Base-by-base conservation (phyloP, 225 moss, liverwort and hornwort genomes). In the Marchantia paleacea region DNA sequence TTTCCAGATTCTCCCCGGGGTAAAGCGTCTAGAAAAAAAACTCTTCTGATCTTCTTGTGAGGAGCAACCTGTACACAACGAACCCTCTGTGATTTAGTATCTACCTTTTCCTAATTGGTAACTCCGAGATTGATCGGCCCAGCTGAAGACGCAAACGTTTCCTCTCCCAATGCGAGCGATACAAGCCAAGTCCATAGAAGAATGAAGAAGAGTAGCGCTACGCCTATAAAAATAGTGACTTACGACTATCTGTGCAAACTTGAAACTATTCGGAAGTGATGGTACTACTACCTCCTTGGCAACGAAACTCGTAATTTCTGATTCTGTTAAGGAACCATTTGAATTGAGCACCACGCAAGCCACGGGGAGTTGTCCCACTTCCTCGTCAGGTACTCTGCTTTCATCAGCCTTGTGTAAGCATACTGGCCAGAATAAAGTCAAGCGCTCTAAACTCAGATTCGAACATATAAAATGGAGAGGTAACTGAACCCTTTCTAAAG, bases 341-440 rank as follows among this genome's bases (percentile, higher is more conserved):
- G 79, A 19, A 69, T 55, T 55, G 65, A 68, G 87, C 61, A 90
- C 90, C 53, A 89, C 82, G 24, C n/a, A 90, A 30, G 90, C 90
- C 82, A 90, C 89, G 22, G 90, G 90, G 70, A 90, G 76, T 84
- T 90, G 70, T 30, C 90, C 88, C 58, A 82, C 85, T 18, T 69
- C 80, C 79, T 85, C 88, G 81, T 90, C 89, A 62, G 90, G 88
- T 28, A 80, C 85, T 77, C 90, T 90, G 80, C 24, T 77, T 52
- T 9, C 55, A 76, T n/a, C n/a, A 47, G 9, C 19, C 51, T 51
- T 14, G 10, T 52, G 20, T 72, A n/a, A 72, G 72, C 6, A 69
- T 69, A 16, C 70, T 20, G 72, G 22, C 31, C 7, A n/a, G 20
- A 50, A 4, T 72, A 12, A 52, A n/a, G 12, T 51, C 51, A 19